Evolutionary conservation across 2,329 filamentous ascomycete species (phyloP).

Genomic region (Fusarium hainanense): DNA sequence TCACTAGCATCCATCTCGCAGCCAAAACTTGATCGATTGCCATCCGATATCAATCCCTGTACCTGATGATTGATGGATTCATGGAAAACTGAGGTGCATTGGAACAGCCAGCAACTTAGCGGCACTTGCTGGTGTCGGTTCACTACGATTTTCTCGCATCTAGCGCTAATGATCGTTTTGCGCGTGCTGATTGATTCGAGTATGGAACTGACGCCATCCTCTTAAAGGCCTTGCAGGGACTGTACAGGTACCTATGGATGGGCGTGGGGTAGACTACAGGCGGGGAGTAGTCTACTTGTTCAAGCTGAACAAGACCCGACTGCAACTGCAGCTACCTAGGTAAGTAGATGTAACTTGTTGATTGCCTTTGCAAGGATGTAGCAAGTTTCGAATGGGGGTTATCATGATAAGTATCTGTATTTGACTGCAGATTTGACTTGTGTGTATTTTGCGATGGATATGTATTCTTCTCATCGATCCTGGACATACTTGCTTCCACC

Average conservation of each 20-base stretch:
- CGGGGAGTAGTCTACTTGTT: conserved; percentile 1
- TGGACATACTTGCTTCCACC: not conserved
- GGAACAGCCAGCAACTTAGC: conserved; percentile 1
- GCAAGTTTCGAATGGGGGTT: not conserved
- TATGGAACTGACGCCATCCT: conserved; percentile 32
- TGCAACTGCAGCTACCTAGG: not conserved
- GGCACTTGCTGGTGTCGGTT: conserved; percentile 17
- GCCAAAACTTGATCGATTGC: conserved; percentile 22
- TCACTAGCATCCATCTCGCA: not conserved
- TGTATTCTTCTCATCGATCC: not conserved
- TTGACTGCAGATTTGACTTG: not conserved
- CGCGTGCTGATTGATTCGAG: conserved; percentile 6
- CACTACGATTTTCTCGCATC: conserved; percentile 13
- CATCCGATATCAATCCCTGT: conserved; percentile 6
- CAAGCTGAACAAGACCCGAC: conserved; percentile 3
- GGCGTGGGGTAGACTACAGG: conserved; percentile 18
- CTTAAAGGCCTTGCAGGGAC: conserved; percentile 19
- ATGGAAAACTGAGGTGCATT: not conserved
- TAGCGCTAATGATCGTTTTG: conserved; percentile 19
- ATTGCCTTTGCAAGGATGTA: conserved; percentile 11
- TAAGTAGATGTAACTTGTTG: not conserved
- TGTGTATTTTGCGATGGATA: not conserved
- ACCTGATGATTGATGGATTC: conserved; percentile 2
- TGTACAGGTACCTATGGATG: not conserved
- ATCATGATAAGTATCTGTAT: not conserved